Evolutionary conservation across 768 basidiomycete genomes (phyloP).

Genomic region (Trametopsis cervina): DNA sequence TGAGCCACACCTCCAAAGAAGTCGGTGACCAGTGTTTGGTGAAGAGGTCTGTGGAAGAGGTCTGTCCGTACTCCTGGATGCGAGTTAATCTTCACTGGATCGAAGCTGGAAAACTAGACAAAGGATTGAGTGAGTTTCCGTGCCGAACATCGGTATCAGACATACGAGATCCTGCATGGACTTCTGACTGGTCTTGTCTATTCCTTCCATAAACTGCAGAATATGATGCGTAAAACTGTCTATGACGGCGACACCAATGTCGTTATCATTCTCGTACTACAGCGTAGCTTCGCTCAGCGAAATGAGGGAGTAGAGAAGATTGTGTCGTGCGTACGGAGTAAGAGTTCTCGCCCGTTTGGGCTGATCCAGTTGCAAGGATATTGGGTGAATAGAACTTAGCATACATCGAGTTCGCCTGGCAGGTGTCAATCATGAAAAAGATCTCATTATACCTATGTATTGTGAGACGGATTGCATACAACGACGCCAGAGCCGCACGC

Average conservation of each 20-base stretch:
- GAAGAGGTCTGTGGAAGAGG: conserved; percentile 65
- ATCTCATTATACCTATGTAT: conserved; percentile 80
- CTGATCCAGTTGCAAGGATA: conserved; percentile 86
- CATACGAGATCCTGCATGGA: conserved; percentile 80
- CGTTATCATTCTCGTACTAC: conserved; percentile 88
- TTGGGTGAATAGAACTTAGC: conserved; percentile 90
- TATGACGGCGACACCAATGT: conserved; percentile 93
- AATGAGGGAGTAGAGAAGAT: not conserved
- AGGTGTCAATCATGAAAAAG: conserved; percentile 97
- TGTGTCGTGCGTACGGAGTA: conserved; percentile 71
- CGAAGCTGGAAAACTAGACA: conserved; percentile 72
- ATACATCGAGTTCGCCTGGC: conserved; percentile 96
- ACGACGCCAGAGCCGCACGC: not conserved
- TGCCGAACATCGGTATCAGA: conserved; percentile 10
- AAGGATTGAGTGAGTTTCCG: not conserved
- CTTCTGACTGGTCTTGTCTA: conserved; percentile 82
- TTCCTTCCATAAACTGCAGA: conserved; percentile 84
- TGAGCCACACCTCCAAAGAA: conserved; percentile 79
- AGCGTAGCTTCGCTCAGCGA: not conserved
- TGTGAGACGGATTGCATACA: not conserved
- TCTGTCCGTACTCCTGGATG: conserved; percentile 86
- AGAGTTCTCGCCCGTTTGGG: conserved; percentile 78
- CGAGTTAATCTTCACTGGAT: conserved; percentile 68
- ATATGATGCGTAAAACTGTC: conserved; percentile 92
- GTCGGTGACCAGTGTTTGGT: conserved; percentile 52